Evolutionary conservation across 2,329 filamentous ascomycete genomes (phyloP).

Genomic region (Arthrobotrys megalospora): DNA sequence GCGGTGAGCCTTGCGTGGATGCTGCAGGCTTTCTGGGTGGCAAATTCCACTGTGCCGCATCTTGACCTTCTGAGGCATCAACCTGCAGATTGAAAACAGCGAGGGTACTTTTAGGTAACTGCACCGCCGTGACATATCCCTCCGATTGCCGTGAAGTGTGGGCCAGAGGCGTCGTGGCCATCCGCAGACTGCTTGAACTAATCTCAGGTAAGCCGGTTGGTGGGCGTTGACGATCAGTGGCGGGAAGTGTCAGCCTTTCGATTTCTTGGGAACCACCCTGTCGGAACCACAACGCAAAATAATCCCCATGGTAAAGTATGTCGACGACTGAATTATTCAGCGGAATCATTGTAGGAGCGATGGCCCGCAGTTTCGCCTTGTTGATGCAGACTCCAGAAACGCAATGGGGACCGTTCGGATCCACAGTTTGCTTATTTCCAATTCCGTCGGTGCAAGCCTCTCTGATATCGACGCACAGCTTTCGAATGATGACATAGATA

Average conservation of each 20-base stretch:
- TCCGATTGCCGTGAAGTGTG: slow-evolving; percentile 40
- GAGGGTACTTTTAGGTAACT: slow-evolving; percentile 53
- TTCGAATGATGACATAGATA: slow-evolving; percentile 58
- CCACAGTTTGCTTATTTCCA: neutral
- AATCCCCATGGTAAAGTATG: slow-evolving; percentile 57
- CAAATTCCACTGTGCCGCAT: slow-evolving; percentile 59
- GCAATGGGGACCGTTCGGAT: slow-evolving; percentile 47
- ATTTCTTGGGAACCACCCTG: slow-evolving; percentile 59
- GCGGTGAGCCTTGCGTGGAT: slow-evolving; percentile 57
- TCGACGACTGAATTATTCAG: slow-evolving; percentile 58
- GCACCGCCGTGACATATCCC: slow-evolving; percentile 58
- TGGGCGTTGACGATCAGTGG: slow-evolving; percentile 58
- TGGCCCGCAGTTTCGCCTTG: slow-evolving; percentile 43
- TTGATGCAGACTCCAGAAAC: slow-evolving; percentile 55
- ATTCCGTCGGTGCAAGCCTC: slow-evolving; percentile 55
- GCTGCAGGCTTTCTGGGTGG: slow-evolving; percentile 32
- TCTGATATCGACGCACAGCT: slow-evolving; percentile 56
- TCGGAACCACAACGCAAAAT: slow-evolving; percentile 58
- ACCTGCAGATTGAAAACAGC: slow-evolving; percentile 59
- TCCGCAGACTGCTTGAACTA: slow-evolving; percentile 55
- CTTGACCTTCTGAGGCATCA: slow-evolving; percentile 55
- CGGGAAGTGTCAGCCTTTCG: slow-evolving; percentile 59
- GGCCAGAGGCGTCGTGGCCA: slow-evolving; percentile 50
- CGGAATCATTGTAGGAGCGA: slow-evolving; percentile 58
- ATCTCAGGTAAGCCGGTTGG: slow-evolving; percentile 53